phyloP scores from a whole-genome alignment of 2,329 filamentous ascomycete genomes.

The Emergomyces pasteurianus region DNA sequence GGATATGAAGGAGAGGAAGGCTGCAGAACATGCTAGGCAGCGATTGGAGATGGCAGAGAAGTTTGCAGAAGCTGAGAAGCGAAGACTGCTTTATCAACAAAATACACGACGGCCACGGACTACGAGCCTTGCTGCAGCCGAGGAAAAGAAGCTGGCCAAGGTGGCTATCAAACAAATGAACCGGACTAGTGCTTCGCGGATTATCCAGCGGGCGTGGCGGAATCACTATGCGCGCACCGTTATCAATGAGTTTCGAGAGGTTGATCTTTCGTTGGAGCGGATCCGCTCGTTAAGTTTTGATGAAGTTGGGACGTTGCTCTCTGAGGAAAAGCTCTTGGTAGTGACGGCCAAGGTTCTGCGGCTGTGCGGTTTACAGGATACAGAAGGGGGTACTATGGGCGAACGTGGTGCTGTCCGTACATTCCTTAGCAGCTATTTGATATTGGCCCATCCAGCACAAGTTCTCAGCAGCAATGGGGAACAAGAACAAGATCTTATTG shows the following conservation, averaged over 20 bases:
- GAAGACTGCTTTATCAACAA: constrained; percentile 39
- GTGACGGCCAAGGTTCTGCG: constrained; percentile 44
- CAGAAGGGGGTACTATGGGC: constrained; percentile 35
- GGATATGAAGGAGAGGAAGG: constrained; percentile 52
- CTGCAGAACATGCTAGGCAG: constrained; percentile 48
- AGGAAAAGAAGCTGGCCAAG: constrained; percentile 31
- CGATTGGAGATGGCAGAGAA: constrained; percentile 53
- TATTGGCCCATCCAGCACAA: constrained; percentile 48
- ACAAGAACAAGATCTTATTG: constrained; percentile 50
- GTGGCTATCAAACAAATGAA: constrained; percentile 30
- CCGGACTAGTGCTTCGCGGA: constrained; percentile 41
- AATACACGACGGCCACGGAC: constrained; percentile 40
- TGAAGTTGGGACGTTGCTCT: constrained; percentile 45
- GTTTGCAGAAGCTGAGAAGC: constrained; percentile 50
- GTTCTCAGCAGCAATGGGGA: constrained; percentile 50
- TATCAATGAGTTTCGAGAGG: constrained; percentile 38
- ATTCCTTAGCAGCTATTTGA: constrained; percentile 52
- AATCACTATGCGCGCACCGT: constrained; percentile 37
- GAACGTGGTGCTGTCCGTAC: constrained; percentile 45
- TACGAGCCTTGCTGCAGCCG: constrained; percentile 36
- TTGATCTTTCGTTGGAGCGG: constrained; percentile 42
- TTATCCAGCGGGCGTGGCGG: constrained; percentile 49
- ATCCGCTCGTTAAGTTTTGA: constrained; percentile 46
- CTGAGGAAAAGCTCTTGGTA: constrained; percentile 40
- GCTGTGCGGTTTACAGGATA: constrained; percentile 44